Evolutionary conservation across 768 basidiomycete genomes (phyloP).

Genomic region (Dacryopinax primogenitus): DNA sequence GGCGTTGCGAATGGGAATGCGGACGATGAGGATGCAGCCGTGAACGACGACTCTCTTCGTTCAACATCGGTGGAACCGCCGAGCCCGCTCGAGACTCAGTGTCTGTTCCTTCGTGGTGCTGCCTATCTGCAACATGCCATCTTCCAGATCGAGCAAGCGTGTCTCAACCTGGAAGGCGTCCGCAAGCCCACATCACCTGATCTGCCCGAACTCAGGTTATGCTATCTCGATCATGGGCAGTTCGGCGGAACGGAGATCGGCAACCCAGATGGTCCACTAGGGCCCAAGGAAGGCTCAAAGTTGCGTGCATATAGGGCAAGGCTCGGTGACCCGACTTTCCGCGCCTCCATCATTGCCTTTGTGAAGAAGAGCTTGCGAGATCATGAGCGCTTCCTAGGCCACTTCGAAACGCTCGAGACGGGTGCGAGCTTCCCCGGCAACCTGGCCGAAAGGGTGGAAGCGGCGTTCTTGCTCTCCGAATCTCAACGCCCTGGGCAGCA

Average conservation of each 20-base stretch:
- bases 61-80: conserved; percentile 66
- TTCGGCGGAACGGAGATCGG: conserved; percentile 82
- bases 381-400: conserved; percentile 68
- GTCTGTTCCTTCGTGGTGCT: conserved; percentile 70
- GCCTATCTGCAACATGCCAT: conserved; percentile 72
- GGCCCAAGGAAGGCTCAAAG: conserved; percentile 46
- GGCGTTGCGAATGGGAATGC: neutral
- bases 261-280: conserved; percentile 65
- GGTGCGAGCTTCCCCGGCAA: conserved; percentile 22
- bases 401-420: conserved; percentile 63
- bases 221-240: conserved; percentile 57
- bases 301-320: conserved; percentile 46
- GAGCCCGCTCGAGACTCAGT: conserved; percentile 74
- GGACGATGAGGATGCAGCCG: neutral
- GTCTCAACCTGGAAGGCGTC: conserved; percentile 59
- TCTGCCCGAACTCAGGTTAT: conserved; percentile 56
- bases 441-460: conserved; percentile 44
- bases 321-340: conserved; percentile 43
- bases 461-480: conserved; percentile 58
- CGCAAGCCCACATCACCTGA: conserved; percentile 46
- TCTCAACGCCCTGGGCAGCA: conserved; percentile 44
- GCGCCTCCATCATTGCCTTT: conserved; percentile 45
- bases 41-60: conserved; percentile 35
- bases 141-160: conserved; percentile 55
- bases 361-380: conserved; percentile 69